A percentile compares a stretch with the other conserved stretches of the same genome.
Evolutionary conservation across 352 stramenopile genomes (phyloP).

Genomic region (Phytopythium sindhum): DNA sequence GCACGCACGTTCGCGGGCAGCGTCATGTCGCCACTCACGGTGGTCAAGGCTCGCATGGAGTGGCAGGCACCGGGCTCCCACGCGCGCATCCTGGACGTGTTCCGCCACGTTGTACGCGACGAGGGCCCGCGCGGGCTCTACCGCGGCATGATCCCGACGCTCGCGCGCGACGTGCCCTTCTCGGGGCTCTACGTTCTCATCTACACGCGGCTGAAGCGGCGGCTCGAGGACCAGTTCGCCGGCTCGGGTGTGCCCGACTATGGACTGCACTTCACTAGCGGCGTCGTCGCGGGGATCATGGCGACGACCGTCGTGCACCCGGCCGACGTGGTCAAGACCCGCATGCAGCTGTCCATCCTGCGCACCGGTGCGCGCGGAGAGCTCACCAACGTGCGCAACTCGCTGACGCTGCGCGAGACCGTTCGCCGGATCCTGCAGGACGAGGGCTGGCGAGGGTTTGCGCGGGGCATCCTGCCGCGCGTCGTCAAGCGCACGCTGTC

Average conservation of each 20-base stretch:
- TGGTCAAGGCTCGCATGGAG: slow-evolving; percentile 88
- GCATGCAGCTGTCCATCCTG: slow-evolving; percentile 83
- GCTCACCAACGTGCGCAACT: slow-evolving; percentile 44
- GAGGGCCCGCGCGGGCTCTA: slow-evolving; percentile 80
- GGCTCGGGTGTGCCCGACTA: slow-evolving; percentile 45
- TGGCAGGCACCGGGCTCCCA: slow-evolving; percentile 57
- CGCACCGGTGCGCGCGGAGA: slow-evolving; percentile 24
- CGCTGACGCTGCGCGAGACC: slow-evolving; percentile 58
- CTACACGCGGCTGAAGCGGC: slow-evolving; percentile 69
- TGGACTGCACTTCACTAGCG: slow-evolving; percentile 74
- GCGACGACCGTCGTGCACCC: slow-evolving; percentile 84
- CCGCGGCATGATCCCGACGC: slow-evolving; percentile 77
- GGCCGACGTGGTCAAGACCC: slow-evolving; percentile 85
- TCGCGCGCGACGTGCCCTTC: slow-evolving; percentile 87
- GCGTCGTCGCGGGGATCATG: slow-evolving; percentile 67
- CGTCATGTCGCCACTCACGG: slow-evolving; percentile 81
- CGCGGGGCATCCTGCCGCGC: slow-evolving; percentile 91
- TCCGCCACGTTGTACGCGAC: slow-evolving; percentile 58
- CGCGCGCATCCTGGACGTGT: slow-evolving; percentile 52
- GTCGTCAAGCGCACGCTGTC: slow-evolving; percentile 96
- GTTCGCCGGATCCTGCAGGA: slow-evolving; percentile 84
- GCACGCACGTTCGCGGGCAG: slow-evolving; percentile 81
- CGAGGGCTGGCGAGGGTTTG: slow-evolving; percentile 93
- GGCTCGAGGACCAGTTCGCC: slow-evolving; percentile 35
- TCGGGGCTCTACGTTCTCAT: slow-evolving; percentile 86